These are phyloP conservation scores for Agrostemma githago DNA, from an alignment of 148 eudicot species.

Conservation along the genomic window DNA sequence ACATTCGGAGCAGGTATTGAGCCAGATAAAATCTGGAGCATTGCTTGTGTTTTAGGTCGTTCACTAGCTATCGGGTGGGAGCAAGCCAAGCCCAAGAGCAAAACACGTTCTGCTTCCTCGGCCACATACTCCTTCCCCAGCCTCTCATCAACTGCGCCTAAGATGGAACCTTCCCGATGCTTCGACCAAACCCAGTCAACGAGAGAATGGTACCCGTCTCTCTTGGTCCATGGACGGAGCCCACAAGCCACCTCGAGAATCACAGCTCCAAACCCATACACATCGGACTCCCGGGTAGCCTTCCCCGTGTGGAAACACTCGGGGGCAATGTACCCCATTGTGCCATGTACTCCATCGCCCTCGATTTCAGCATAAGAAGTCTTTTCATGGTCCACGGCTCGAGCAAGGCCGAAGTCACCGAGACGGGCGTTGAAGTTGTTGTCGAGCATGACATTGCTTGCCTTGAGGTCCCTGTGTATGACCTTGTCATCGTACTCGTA, in stretches of 20 bases:
- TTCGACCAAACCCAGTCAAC: constrained; percentile 81
- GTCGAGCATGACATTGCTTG: constrained; percentile 87
- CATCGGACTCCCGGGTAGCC: constrained; percentile 65
- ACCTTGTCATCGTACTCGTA: constrained; percentile 63
- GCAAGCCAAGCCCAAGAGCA: constrained; percentile 67
- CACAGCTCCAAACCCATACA: constrained; percentile 74
- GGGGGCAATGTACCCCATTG: constrained; percentile 81
- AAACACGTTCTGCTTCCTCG: constrained; percentile 54
- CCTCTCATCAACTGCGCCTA: constrained; percentile 53
- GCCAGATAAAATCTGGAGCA: constrained; percentile 63
- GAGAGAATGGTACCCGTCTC: constrained; percentile 35
- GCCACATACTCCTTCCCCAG: constrained; percentile 35
- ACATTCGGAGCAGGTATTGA: constrained; percentile 41
- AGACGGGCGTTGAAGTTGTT: constrained; percentile 62
- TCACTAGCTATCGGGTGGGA: constrained; percentile 57
- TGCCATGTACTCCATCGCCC: constrained; percentile 66
- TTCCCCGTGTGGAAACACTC: constrained; percentile 77
- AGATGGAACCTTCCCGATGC: constrained; percentile 54
- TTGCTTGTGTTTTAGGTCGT: constrained; percentile 51
- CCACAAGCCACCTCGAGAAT: constrained; percentile 65
- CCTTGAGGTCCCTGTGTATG: constrained; percentile 78
- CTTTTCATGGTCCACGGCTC: constrained; percentile 64
- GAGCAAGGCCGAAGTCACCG: constrained; percentile 85
- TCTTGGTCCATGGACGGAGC: constrained; percentile 47
- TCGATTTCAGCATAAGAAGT: constrained; percentile 63